phyloP scores from a whole-genome alignment of 2,329 filamentous ascomycete genomes.

The Stachybotrys echinatus region DNA sequence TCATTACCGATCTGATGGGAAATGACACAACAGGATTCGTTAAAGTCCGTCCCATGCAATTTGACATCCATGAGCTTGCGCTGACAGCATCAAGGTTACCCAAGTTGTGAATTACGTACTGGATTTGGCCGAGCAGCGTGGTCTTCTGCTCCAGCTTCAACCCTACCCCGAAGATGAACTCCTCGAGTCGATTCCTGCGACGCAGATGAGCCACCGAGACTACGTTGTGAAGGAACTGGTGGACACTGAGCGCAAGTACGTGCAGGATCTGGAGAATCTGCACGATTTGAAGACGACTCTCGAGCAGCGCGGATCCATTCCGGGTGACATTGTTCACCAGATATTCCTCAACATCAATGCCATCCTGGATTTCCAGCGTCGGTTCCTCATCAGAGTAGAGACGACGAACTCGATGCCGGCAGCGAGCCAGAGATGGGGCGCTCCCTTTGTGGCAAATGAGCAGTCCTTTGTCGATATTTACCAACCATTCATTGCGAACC shows the following conservation, averaged over 20 bases:
- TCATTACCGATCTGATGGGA: slow-evolving; percentile 85
- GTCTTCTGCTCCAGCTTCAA: slow-evolving; percentile 61
- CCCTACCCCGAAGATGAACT: slow-evolving; percentile 52
- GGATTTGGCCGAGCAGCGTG: slow-evolving; percentile 75
- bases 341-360: slow-evolving; percentile 97
- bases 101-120: slow-evolving; percentile 90
- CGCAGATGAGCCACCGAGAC: slow-evolving; percentile 70
- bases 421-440: slow-evolving; percentile 83
- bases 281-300: slow-evolving; percentile 87
- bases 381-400: slow-evolving; percentile 92
- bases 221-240: slow-evolving; percentile 90
- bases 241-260: slow-evolving; percentile 94
- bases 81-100: slow-evolving; percentile 51
- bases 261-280: slow-evolving; percentile 91
- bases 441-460: slow-evolving; percentile 79
- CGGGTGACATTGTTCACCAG: slow-evolving; percentile 84
- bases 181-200: slow-evolving; percentile 43
- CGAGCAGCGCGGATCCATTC: slow-evolving; percentile 81
- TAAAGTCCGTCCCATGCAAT: slow-evolving; percentile 54
- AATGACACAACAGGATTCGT: slow-evolving; percentile 97
- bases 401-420: slow-evolving; percentile 83
- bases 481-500: slow-evolving; percentile 95
- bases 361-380: slow-evolving; percentile 89
- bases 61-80: not conserved
- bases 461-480: slow-evolving; percentile 81